Evolutionary conservation across 306 rosid genomes (phyloP).

Genomic region (Erythrophleum fordii): DNA sequence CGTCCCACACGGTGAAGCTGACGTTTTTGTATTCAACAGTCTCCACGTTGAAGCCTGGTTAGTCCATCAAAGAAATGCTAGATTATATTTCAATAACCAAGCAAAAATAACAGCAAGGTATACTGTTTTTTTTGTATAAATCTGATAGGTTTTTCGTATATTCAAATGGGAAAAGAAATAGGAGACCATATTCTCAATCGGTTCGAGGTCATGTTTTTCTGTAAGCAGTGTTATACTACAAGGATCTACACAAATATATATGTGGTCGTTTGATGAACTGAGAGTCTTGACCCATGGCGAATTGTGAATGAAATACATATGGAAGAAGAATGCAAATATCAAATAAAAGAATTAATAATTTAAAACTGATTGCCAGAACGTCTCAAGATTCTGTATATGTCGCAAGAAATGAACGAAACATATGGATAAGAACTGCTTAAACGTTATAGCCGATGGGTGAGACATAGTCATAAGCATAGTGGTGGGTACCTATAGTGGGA

Average conservation of each 20-base stretch:
- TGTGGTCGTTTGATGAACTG: neutral
- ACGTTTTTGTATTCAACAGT: conserved; percentile 90
- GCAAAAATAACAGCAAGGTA: neutral
- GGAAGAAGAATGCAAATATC: neutral
- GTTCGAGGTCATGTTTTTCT: neutral
- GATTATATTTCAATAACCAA: neutral
- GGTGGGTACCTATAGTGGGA: conserved; percentile 75
- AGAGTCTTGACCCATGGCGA: neutral
- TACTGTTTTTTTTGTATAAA: neutral
- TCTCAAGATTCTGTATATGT: neutral
- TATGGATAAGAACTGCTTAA: neutral
- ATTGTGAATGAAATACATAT: neutral
- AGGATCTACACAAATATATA: too few species aligned
- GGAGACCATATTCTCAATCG: neutral
- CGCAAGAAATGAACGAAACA: neutral
- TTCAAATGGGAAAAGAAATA: neutral
- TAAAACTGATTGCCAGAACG: neutral
- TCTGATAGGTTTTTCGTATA: neutral
- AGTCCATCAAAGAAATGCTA: conserved; percentile 29
- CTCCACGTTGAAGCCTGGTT: conserved; percentile 84
- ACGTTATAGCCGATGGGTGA: neutral
- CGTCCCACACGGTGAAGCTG: conserved; percentile 94
- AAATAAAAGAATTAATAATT: neutral
- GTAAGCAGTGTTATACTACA: neutral
- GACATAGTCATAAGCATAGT: neutral